phyloP scores from a whole-genome alignment of 192 early-diverging fungal species.

The Umbelopsis sp. region DNA sequence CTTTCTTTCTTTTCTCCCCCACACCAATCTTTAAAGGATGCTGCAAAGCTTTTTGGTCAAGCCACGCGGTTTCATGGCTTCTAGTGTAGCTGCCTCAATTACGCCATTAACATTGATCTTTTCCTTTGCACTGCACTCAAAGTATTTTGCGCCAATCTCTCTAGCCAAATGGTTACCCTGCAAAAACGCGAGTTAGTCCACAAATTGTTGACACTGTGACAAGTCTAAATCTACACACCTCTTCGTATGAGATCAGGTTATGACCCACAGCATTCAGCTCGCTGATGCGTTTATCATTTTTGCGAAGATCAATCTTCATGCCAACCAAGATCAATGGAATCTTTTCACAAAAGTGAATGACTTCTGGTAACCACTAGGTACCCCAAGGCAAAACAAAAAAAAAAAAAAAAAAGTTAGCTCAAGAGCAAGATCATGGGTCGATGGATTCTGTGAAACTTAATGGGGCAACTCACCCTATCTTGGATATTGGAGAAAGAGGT shows the following conservation, averaged over 20 bases:
- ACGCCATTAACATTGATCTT: conserved; percentile 47
- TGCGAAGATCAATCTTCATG: conserved; percentile 50
- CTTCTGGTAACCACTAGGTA: conserved; percentile 49
- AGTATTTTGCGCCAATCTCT: conserved; percentile 48
- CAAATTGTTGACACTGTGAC: background rate
- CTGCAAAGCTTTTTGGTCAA: conserved; percentile 44
- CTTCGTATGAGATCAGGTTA: conserved; percentile 38
- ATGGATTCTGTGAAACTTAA: background rate
- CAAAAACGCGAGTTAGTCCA: background rate
- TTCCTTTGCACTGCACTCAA: conserved; percentile 53
- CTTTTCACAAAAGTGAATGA: conserved; percentile 45
- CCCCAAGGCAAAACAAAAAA: background rate
- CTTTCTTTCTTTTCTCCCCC: background rate
- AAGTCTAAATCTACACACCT: conserved; percentile 6
- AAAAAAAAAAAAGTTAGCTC: too few relatives aligned
- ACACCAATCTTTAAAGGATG: conserved; percentile 30
- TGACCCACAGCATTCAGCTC: conserved; percentile 35
- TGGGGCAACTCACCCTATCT: conserved; percentile 57
- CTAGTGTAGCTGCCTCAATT: conserved; percentile 45
- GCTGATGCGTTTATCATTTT: conserved; percentile 27
- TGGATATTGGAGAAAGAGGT: conserved; percentile 77
- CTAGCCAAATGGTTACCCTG: conserved; percentile 48
- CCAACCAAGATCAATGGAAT: conserved; percentile 55
- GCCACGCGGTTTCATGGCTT: conserved; percentile 42
- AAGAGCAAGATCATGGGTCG: too few relatives aligned